These are phyloP conservation scores for Pterulicium gracile DNA, from an alignment of 1,284 basidiomycete species.

Conservation along the genomic window DNA sequence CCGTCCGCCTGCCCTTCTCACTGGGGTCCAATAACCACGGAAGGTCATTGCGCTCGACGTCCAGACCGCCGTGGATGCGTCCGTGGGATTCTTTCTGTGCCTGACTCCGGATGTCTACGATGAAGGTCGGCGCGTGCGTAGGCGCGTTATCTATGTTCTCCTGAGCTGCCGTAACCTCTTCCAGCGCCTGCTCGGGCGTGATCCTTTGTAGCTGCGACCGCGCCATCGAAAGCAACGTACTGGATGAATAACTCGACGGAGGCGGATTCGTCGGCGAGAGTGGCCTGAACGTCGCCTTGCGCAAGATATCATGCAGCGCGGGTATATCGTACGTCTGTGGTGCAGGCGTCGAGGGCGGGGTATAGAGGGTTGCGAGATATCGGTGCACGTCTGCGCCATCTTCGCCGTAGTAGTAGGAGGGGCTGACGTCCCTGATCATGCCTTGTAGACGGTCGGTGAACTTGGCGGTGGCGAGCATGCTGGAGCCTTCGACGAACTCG, in stretches of 20 bases:
- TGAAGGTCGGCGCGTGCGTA: constrained; percentile 44
- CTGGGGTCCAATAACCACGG: constrained; percentile 70
- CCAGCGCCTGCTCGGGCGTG: constrained; percentile 45
- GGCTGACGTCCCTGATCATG: constrained; percentile 20
- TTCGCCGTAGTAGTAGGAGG: constrained; percentile 3
- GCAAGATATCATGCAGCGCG: constrained; percentile 54
- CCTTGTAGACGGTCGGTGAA: constrained; percentile 45
- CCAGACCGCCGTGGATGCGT: constrained; percentile 46
- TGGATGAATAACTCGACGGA: constrained; percentile 46
- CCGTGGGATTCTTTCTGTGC: constrained; percentile 45
- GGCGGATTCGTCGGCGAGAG: constrained; percentile 52
- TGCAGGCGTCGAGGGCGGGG: constrained; percentile 39
- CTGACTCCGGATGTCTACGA: constrained; percentile 65
- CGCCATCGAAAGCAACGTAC: constrained; percentile 40
- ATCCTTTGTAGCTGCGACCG: constrained; percentile 54
- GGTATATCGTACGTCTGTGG: constrained; percentile 42
- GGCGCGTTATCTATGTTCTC: constrained; percentile 17
- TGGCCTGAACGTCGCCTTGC: constrained; percentile 45
- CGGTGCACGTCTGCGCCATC: constrained; percentile 3
- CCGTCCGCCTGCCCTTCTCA: constrained; percentile 37
- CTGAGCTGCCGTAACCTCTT: constrained; percentile 40
- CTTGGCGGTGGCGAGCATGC: constrained; percentile 51
- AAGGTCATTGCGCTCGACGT: constrained; percentile 62
- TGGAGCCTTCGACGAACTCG: constrained; percentile 46
- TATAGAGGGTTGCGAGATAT: constrained; percentile 23